phyloP scores from a whole-genome alignment of 257 asterid genomes.

The Salvia miltiorrhiza region DNA sequence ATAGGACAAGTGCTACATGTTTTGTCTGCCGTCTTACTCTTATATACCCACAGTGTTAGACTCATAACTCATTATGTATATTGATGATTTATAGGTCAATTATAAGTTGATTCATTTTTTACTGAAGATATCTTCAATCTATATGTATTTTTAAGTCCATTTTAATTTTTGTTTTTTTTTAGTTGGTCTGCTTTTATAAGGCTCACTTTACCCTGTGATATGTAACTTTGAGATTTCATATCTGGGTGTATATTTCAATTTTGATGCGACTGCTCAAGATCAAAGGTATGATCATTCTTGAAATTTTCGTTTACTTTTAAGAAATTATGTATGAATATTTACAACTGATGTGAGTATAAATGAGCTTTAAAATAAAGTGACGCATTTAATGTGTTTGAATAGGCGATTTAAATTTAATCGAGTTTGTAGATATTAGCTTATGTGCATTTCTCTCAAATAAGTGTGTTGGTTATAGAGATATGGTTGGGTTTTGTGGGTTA shows the following conservation, averaged over 20 bases:
- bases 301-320: not conserved
- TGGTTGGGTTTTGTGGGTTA: too few relatives aligned
- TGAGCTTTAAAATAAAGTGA: not conserved
- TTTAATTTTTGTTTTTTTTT: not conserved
- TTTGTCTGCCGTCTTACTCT: conserved; percentile 19
- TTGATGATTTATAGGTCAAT: conserved; percentile 27
- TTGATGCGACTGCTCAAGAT: not conserved
- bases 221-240: not conserved
- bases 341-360: not conserved
- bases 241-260: not conserved
- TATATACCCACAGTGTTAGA: conserved; percentile 18
- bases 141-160: not conserved
- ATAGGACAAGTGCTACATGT: conserved; percentile 16
- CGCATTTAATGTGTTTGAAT: too few relatives aligned
- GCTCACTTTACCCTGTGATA: not conserved
- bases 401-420: not conserved
- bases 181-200: not conserved
- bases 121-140: not conserved
- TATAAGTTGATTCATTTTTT: conserved; percentile 27
- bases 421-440: not conserved
- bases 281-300: not conserved
- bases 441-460: not conserved
- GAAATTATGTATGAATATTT: not conserved
- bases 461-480: too few relatives aligned
- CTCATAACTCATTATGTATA: conserved; percentile 31